Evolutionary conservation across 768 basidiomycete species (phyloP).

Genomic region (Tephrocybe rancida): DNA sequence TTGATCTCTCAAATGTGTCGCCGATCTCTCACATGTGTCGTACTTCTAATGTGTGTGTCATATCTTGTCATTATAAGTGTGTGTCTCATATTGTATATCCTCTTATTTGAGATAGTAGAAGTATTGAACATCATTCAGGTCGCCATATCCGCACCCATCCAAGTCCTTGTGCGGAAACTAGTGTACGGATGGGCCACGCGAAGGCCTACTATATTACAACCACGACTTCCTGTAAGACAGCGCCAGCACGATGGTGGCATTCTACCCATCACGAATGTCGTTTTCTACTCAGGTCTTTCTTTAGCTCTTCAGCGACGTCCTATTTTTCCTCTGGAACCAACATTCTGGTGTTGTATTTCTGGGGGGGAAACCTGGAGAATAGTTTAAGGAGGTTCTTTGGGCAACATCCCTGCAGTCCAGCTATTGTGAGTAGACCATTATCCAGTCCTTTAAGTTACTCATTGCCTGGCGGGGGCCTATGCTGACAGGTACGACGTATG

Average conservation of each 20-base stretch:
- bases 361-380: neutral
- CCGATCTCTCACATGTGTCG: too few relatives aligned
- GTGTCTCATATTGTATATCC: too few relatives aligned
- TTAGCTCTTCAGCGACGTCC: neutral
- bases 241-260: constrained; percentile 1
- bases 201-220: neutral
- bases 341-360: neutral
- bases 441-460: too few relatives aligned
- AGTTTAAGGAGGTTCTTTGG: neutral
- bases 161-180: constrained; percentile 5
- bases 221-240: neutral
- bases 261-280: constrained; percentile 3
- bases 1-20: too few relatives aligned
- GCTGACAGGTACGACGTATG: constrained; percentile 38
- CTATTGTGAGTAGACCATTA: constrained; percentile 17
- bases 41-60: too few relatives aligned
- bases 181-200: neutral
- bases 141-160: constrained; percentile 23
- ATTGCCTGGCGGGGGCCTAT: constrained; percentile 44
- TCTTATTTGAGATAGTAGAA: neutral
- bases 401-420: constrained; percentile 13
- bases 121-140: constrained; percentile 10
- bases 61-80: too few relatives aligned
- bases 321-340: neutral
- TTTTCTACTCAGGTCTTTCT: neutral